Evolutionary conservation across 2,329 filamentous ascomycete genomes (phyloP).

Genomic region (Cucurbitaria berberidis): DNA sequence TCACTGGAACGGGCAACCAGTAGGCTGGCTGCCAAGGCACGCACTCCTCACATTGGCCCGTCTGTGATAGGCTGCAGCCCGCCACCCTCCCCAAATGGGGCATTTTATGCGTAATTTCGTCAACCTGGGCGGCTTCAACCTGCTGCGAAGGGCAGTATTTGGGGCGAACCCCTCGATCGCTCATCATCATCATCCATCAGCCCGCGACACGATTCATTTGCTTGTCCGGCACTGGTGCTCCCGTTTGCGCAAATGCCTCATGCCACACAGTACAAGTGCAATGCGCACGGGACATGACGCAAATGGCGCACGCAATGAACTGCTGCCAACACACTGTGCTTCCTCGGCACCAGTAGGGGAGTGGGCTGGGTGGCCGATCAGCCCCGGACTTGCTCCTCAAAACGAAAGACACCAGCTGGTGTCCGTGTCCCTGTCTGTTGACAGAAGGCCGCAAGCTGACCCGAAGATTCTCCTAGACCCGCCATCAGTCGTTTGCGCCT

Average conservation of each 20-base stretch:
- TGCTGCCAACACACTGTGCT: slow-evolving; percentile 19
- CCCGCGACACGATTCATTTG: slow-evolving; percentile 30
- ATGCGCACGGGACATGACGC: slow-evolving; percentile 23
- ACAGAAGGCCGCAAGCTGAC: not conserved
- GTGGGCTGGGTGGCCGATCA: slow-evolving; percentile 2
- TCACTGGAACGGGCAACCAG: slow-evolving; percentile 15
- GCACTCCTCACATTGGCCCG: slow-evolving; percentile 19
- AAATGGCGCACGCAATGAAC: slow-evolving; percentile 23
- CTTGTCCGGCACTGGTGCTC: slow-evolving; percentile 23
- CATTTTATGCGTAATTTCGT: slow-evolving; percentile 12
- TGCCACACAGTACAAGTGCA: slow-evolving; percentile 3
- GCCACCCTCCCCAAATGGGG: slow-evolving; percentile 8
- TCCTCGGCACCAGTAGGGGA: not conserved
- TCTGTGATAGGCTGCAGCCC: slow-evolving; percentile 16
- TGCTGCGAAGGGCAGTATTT: slow-evolving; percentile 24
- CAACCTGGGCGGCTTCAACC: slow-evolving; percentile 8
- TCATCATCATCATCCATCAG: slow-evolving; percentile 20
- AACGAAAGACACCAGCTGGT: slow-evolving; percentile 8
- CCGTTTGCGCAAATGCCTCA: slow-evolving; percentile 22
- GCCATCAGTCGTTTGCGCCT: slow-evolving; percentile 10
- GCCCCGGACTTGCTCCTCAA: slow-evolving; percentile 17
- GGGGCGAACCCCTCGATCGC: slow-evolving; percentile 27
- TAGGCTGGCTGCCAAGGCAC: slow-evolving; percentile 18
- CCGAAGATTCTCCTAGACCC: slow-evolving; percentile 18
- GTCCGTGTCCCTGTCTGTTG: slow-evolving; percentile 8